Conservation (phyloP, 1,139 yeast species). For the Diutina ranongensis region DNA sequence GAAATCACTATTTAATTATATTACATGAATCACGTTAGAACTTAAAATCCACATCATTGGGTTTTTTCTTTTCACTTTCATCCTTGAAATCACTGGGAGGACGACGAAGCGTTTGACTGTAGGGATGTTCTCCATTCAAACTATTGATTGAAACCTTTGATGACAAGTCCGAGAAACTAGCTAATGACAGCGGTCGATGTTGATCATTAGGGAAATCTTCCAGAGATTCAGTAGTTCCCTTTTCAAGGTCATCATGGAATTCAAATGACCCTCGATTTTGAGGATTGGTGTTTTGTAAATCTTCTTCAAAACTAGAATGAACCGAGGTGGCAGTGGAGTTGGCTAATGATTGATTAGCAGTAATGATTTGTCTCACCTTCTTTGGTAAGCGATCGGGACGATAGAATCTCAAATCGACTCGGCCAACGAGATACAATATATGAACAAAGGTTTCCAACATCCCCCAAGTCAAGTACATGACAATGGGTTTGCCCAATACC, state of each 20-base stretch:
- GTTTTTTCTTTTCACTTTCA: neutral
- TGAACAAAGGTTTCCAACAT: conserved; percentile 1
- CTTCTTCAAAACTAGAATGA: neutral
- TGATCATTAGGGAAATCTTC: too few relatives aligned
- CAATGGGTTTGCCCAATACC: neutral
- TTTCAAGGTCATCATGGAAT: neutral
- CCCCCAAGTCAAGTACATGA: conserved; percentile 5
- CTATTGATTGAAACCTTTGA: neutral
- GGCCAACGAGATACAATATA: neutral
- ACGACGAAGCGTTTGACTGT: neutral
- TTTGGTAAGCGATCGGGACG: conserved; percentile 1
- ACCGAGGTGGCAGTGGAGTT: neutral
- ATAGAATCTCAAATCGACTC: conserved; percentile 6
- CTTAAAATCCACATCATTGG: too few relatives aligned
- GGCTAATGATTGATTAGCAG: conserved; percentile 24
- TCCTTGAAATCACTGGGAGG: neutral
- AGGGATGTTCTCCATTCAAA: neutral
- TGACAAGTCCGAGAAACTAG: too few relatives aligned
- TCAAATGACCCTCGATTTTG: neutral
- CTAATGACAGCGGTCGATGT: too few relatives aligned
- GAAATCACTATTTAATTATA: too few relatives aligned
- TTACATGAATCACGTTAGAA: too few relatives aligned
- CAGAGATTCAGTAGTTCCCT: too few relatives aligned
- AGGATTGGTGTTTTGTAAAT: neutral
- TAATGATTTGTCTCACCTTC: conserved; percentile 17